Conservation (phyloP, 345 rosid species). For the Dipteronia dyeriana region DNA sequence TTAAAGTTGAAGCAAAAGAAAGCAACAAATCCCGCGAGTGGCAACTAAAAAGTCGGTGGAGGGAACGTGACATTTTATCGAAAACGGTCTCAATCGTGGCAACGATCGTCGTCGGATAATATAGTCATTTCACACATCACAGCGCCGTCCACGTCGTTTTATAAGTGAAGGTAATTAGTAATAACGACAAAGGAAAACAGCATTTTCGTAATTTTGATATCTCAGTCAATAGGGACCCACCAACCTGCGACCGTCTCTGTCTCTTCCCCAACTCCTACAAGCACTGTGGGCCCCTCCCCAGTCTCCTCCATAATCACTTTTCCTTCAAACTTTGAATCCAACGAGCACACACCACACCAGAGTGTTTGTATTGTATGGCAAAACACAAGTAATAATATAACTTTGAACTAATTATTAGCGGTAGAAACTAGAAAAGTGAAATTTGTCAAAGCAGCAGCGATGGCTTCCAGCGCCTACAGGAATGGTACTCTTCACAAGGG, state of each 20-base stretch:
- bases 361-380: background rate
- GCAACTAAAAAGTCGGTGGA: background rate
- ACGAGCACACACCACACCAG: background rate
- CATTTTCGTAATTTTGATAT: conserved; percentile 18
- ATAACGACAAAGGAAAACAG: background rate
- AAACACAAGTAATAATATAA: background rate
- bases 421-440: background rate
- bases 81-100: conserved; percentile 2
- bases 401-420: background rate
- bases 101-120: background rate
- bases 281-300: conserved; percentile 20
- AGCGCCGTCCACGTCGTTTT: no score
- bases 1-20: background rate
- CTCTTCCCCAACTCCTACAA: conserved; percentile 21
- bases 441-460: conserved; percentile 12
- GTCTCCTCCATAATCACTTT: conserved; percentile 16
- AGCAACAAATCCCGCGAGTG: background rate
- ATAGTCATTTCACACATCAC: background rate
- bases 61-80: background rate
- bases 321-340: conserved; percentile 36
- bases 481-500: conserved; percentile 53
- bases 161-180: background rate
- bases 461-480: conserved; percentile 60
- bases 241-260: conserved; percentile 29
- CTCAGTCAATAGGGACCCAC: conserved; percentile 7